A percentile compares a stretch with the other conserved stretches of the same genome.
Evolutionary conservation across 176 grass and related monocot genomes (phyloP).

Genomic region (Olyra latifolia): DNA sequence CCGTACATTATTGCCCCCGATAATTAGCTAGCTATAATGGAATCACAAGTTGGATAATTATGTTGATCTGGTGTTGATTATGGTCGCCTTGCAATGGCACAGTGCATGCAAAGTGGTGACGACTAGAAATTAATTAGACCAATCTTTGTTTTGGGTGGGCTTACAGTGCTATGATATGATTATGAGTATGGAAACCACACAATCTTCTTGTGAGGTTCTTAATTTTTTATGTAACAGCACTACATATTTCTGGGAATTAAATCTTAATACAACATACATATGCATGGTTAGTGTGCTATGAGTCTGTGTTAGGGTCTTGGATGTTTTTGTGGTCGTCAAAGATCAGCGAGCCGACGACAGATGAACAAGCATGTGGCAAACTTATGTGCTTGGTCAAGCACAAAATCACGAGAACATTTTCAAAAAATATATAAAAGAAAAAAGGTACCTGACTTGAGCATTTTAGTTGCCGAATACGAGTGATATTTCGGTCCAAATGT

Average conservation of each 20-base stretch:
- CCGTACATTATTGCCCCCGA: background rate
- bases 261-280: background rate
- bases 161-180: background rate
- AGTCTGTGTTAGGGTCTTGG: background rate
- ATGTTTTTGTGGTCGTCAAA: background rate
- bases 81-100: background rate
- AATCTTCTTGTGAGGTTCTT: background rate
- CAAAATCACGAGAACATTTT: background rate
- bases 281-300: background rate
- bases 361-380: too few relatives aligned
- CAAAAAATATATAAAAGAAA: too few relatives aligned
- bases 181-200: background rate
- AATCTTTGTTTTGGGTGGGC: background rate
- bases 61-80: background rate
- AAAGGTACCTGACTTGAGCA: too few relatives aligned
- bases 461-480: too few relatives aligned
- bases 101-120: background rate
- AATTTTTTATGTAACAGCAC: background rate
- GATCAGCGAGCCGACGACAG: too few relatives aligned
- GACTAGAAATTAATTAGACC: background rate
- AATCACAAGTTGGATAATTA: background rate
- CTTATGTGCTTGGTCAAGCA: background rate
- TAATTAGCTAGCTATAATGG: background rate
- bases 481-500: too few relatives aligned
- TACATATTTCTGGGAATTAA: background rate